Base-by-base conservation (phyloP, 495 filamentous ascomycete genomes). In the Daldinia childiae region DNA sequence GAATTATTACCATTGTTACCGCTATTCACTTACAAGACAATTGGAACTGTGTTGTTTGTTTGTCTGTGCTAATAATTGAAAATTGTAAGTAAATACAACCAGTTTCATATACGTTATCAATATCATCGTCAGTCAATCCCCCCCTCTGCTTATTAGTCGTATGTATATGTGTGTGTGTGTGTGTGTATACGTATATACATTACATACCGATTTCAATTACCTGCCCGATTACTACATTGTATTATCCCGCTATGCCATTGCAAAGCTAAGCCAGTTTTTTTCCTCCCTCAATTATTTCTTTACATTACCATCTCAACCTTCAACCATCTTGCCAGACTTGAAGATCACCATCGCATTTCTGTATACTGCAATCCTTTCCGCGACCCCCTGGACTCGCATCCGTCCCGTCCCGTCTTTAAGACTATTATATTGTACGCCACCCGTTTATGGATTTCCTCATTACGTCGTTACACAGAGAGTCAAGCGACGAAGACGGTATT, bases 401-500 rank as follows among this genome's bases (percentile, higher is more conserved):
- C 64, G 64, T 67, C 27, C 63, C 58, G 69, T 60, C 39, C 54
- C 69, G 59, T 63, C 38, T 34, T 69, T 58, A 58, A 73, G 50
- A 69, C 58, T 50, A 69, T 73, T 32, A 29, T 62, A 66, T 73
- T 63, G 66, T 63, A 57, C 60, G 58, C 50, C 52, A 21, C 52
- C 30, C 60, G 34, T 66, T 69, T 73, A 56, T 58, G 58, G 45
- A 30, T 66, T 57, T 55, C 50, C 27, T 61, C 64, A 62, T 69
- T 55, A 29, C 29, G 41, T 66, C 39, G 56, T 73, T 58, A 50
- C 71, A 59, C 62, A 50, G 39, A 58, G 34, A 55, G 50, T 69
- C 70, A 68, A 69, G 70, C 65, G 61, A 62, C 70, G 17, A 61
- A 34, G 7, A 45, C 19, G 61, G 6, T 6, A 61, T 1, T 26